Evolutionary conservation across 2,329 filamentous ascomycete species (phyloP).

Genomic region (Fusarium agapanthi): DNA sequence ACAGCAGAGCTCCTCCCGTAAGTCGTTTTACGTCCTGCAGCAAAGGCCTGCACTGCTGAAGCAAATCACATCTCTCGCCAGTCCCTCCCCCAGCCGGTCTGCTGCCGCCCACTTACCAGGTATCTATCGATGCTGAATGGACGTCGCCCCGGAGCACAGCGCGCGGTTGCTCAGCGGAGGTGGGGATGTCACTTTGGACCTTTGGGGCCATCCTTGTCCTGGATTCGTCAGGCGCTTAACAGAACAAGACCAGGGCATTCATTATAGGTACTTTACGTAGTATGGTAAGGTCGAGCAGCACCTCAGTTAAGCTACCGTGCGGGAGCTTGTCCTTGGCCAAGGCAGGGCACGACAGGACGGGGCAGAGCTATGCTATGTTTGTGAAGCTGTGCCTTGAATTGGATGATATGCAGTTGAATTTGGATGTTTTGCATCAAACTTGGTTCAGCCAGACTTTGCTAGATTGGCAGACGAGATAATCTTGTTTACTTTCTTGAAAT

Average conservation of each 20-base stretch:
- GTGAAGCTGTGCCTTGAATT: slow-evolving; percentile 36
- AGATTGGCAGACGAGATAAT: not conserved
- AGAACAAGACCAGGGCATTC: slow-evolving; percentile 14
- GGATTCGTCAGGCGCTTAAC: slow-evolving; percentile 38
- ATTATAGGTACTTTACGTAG: not conserved
- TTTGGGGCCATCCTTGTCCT: slow-evolving; percentile 28
- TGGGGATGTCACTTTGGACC: slow-evolving; percentile 38
- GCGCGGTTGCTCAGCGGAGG: slow-evolving; percentile 43
- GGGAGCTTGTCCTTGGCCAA: slow-evolving; percentile 10
- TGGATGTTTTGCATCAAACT: slow-evolving; percentile 38
- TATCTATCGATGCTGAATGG: slow-evolving; percentile 36
- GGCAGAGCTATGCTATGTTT: slow-evolving; percentile 22
- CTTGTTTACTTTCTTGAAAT: slow-evolving; percentile 4
- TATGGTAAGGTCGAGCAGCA: not conserved
- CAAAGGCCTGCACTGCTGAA: slow-evolving; percentile 20
- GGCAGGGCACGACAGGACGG: not conserved
- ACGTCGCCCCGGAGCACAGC: slow-evolving; percentile 31
- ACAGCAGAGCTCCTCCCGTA: slow-evolving; percentile 3
- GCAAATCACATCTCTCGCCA: slow-evolving; percentile 39
- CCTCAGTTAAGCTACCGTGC: slow-evolving; percentile 2
- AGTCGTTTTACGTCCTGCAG: slow-evolving; percentile 11
- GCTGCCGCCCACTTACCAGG: slow-evolving; percentile 31
- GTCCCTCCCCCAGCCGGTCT: slow-evolving; percentile 32
- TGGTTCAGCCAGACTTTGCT: slow-evolving; percentile 11
- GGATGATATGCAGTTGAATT: slow-evolving; percentile 33